Evolutionary conservation across 306 rosid species (phyloP), one percentile per base, ranked within the genome.

Genomic region (Oxytropis ochrocephala): DNA sequence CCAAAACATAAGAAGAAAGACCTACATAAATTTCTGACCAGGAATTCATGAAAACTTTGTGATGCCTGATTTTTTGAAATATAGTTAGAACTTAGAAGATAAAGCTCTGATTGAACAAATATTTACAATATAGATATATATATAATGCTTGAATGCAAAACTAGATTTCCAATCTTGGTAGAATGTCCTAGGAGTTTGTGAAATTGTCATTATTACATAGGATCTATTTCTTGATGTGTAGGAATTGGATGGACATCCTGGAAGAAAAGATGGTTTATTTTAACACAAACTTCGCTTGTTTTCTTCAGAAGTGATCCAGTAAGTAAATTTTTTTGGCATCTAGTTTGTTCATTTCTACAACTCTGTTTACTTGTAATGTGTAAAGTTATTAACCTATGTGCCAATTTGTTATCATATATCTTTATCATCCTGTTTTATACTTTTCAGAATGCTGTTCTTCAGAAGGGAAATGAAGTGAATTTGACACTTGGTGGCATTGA

Each of bases 211-310:
- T 44, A 33, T 70, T 55, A 18, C 69, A 29, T 16, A 6, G 66
- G 41, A 54, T 70, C 39, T 36, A 32, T 70, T 55, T 75, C 64
- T 55, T 64, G 63, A 49, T 69, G 13, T 74, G 42, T 71, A 89
- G 97, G 97, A 71, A 91, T 95, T 82, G 99, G 99, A 63, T 91
- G 97, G 99, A 95, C 99, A 54, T 95, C 97, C 9, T 95, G 99
- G 99, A 95, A 95, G 88, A 95, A 91, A 80, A 91, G 99, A 75
- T 95, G 99, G 99, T 95, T 95, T 85, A 86, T 91, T 77, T 80
- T 95, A 75, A 91, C 99, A 27, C 87, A 85, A 17, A 95, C 89
- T 64, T 91, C 99, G 7, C 84, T 95, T 53, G 99, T 95, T 65
- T 95, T 95, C 85, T 95, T 91, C 85, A 88, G 96, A 84, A 95